These are phyloP conservation scores for Pseudisothecium myosuroides DNA, from an alignment of 225 moss, liverwort and hornwort species.

Conservation along the genomic window DNA sequence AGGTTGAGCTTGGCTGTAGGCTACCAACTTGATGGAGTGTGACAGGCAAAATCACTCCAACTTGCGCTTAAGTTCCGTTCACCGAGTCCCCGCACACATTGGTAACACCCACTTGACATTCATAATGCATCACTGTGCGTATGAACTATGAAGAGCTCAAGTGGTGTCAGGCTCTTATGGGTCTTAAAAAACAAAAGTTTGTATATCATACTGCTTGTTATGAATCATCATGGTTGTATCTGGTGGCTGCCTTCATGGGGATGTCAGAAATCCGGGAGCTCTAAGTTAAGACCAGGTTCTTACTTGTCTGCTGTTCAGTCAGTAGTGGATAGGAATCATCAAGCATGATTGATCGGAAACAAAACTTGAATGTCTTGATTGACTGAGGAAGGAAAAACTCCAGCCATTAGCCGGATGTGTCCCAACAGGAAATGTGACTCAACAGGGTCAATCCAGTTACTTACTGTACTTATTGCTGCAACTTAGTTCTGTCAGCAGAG, in stretches of 20 bases:
- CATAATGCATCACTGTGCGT: not conserved
- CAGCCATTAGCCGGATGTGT: not conserved
- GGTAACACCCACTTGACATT: not conserved
- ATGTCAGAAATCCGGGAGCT: not conserved
- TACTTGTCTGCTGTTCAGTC: not conserved
- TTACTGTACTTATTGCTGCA: not conserved
- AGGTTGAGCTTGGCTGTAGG: not conserved
- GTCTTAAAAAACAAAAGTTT: not conserved
- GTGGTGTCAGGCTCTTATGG: not conserved
- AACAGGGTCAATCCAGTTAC: not conserved
- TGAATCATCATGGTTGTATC: not conserved
- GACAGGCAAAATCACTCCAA: not conserved
- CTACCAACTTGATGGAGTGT: not conserved
- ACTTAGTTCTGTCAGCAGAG: not conserved
- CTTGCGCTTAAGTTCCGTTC: not conserved
- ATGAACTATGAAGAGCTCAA: not conserved
- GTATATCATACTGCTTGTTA: not conserved
- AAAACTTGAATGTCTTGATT: not conserved
- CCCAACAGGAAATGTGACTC: not conserved
- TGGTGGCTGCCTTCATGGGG: not conserved
- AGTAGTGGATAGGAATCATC: not conserved
- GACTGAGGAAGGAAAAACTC: not conserved
- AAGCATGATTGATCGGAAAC: not conserved
- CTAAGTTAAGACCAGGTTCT: not conserved
- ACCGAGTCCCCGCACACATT: not conserved